Percentiles rank a stretch among this genome's conserved stretches.
Conservation (phyloP, 805 yeast genomes). For the Kazachstania kunashirensis region DNA sequence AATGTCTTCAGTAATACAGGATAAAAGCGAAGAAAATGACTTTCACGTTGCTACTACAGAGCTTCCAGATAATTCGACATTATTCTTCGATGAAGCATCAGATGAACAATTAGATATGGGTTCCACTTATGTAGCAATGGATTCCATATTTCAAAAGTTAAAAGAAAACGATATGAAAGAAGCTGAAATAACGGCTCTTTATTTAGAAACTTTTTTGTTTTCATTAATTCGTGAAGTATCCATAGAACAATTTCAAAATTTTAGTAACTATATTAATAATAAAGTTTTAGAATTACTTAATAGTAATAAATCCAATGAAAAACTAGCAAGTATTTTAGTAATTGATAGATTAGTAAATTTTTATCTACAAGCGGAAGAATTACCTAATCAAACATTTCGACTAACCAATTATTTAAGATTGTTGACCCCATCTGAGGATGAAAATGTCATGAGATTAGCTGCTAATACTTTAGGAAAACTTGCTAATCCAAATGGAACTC, state of each 20-base stretch:
- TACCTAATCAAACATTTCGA: conserved; percentile 73
- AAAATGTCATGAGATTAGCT: conserved; percentile 72
- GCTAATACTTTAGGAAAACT: conserved; percentile 75
- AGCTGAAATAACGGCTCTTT: conserved; percentile 46
- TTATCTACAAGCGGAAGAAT: conserved; percentile 68
- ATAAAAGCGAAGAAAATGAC: neutral
- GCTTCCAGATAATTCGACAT: neutral
- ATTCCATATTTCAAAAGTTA: conserved; percentile 26
- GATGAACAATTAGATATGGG: neutral
- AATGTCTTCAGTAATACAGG: neutral
- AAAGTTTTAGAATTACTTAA: conserved; percentile 71
- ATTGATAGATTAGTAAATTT: conserved; percentile 74
- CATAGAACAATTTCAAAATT: conserved; percentile 64
- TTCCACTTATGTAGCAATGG: conserved; percentile 4
- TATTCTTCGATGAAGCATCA: neutral
- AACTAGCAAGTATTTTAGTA: conserved; percentile 84
- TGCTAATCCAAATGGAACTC: conserved; percentile 75
- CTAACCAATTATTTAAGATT: conserved; percentile 72
- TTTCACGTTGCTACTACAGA: neutral
- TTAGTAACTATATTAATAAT: conserved; percentile 73
- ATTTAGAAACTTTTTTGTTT: conserved; percentile 51
- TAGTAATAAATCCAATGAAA: conserved; percentile 52
- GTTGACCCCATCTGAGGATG: conserved; percentile 65
- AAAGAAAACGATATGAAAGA: conserved; percentile 25
- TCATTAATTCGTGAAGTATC: conserved; percentile 67